A percentile compares a stretch with the other conserved stretches of the same genome.
Conservation (phyloP, 2,329 filamentous ascomycete genomes). For the Tolypocladium ophioglossoides region DNA sequence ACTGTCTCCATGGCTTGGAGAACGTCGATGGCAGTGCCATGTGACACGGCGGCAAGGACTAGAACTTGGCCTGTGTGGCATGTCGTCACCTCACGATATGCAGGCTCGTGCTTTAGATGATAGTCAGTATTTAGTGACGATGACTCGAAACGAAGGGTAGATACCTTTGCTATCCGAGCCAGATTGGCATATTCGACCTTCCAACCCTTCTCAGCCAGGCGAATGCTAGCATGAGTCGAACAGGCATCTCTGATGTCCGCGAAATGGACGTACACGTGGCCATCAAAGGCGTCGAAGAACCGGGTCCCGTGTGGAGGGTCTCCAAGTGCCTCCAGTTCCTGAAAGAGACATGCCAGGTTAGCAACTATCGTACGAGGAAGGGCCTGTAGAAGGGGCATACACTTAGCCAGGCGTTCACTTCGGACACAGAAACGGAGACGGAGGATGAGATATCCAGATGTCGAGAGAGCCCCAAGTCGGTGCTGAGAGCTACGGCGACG, state of each 20-base stretch:
- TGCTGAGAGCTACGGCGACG: conserved; percentile 30
- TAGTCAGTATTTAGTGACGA: background rate
- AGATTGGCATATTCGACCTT: conserved; percentile 13
- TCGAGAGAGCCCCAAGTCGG: conserved; percentile 33
- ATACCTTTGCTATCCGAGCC: background rate
- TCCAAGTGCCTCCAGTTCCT: conserved; percentile 29
- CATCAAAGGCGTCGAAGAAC: conserved; percentile 22
- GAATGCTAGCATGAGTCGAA: conserved; percentile 35
- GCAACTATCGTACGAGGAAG: background rate
- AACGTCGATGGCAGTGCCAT: conserved; percentile 9
- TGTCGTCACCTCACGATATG: background rate
- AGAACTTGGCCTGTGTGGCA: conserved; percentile 16
- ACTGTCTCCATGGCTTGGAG: conserved; percentile 25
- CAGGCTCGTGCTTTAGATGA: background rate
- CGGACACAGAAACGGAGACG: conserved; percentile 17
- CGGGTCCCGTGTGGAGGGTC: conserved; percentile 25
- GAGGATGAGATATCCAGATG: conserved; percentile 30
- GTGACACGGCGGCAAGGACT: conserved; percentile 13
- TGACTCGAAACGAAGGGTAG: background rate
- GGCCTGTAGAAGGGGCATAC: conserved; percentile 22
- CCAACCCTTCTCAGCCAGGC: conserved; percentile 35
- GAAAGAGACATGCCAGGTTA: conserved; percentile 3
- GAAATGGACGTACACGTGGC: conserved; percentile 44
- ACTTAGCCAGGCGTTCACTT: conserved; percentile 32
- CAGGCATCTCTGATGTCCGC: conserved; percentile 50